These are phyloP conservation scores for Salix koriyanagi DNA, from an alignment of 345 rosid species.

Conservation along the genomic window DNA sequence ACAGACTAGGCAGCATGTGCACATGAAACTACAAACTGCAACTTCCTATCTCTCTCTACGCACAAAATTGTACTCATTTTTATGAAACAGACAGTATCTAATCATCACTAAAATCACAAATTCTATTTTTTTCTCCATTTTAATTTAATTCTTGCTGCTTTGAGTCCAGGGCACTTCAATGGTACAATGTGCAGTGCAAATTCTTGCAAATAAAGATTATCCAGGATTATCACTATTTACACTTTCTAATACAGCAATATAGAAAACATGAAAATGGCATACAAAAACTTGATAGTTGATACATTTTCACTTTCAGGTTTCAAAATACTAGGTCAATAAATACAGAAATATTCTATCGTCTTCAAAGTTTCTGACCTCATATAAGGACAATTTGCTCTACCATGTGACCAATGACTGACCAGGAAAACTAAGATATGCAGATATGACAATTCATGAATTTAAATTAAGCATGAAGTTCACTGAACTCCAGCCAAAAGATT, in stretches of 20 bases:
- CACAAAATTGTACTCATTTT: too few relatives aligned
- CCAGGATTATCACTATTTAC: not conserved
- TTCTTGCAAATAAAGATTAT: not conserved
- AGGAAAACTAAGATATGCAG: not conserved
- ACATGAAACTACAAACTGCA: too few relatives aligned
- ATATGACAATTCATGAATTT: not conserved
- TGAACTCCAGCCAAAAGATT: not conserved
- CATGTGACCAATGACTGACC: not conserved
- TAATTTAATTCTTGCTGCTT: not conserved
- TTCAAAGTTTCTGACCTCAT: not conserved
- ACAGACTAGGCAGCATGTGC: not conserved
- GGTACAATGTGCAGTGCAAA: not conserved
- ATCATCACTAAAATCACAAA: too few relatives aligned
- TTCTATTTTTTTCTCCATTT: too few relatives aligned
- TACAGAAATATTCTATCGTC: too few relatives aligned
- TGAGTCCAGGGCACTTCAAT: not conserved
- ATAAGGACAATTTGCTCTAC: not conserved
- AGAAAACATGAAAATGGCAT: not conserved
- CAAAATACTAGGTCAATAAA: too few relatives aligned
- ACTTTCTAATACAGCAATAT: not conserved
- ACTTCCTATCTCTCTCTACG: too few relatives aligned
- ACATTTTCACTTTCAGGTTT: too few relatives aligned
- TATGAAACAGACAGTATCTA: too few relatives aligned
- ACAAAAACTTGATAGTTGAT: too few relatives aligned
- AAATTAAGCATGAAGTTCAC: not conserved